A percentile compares a stretch with the other conserved stretches of the same genome.
Conservation (phyloP, 345 rosid species). For the Cardamine occulta region DNA sequence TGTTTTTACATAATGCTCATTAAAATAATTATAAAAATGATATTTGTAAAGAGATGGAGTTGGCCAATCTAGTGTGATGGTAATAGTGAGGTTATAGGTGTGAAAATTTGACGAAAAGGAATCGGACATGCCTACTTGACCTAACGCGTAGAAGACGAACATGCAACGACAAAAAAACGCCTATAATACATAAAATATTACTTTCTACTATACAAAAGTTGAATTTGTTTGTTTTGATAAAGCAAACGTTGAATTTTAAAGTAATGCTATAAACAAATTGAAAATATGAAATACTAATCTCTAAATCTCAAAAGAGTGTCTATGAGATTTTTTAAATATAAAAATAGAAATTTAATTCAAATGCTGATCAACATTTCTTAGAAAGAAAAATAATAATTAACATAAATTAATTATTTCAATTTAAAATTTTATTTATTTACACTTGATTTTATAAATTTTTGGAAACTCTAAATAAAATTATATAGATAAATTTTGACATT, state of each 20-base stretch:
- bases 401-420: not conserved
- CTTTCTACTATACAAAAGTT: conserved; percentile 15
- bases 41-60: conserved; percentile 13
- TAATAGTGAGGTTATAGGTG: conserved; percentile 28
- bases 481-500: not conserved
- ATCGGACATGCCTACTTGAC: conserved; percentile 30
- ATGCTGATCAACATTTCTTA: not conserved
- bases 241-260: not conserved
- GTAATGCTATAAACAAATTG: not conserved
- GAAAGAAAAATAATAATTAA: not conserved
- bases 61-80: conserved; percentile 32
- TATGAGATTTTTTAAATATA: not conserved
- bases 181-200: conserved; percentile 11
- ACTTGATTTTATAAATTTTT: not conserved
- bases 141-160: conserved; percentile 31
- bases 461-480: not conserved
- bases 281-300: not conserved
- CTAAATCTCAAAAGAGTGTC: not conserved
- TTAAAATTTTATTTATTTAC: not conserved
- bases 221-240: not conserved
- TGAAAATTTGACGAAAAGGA: conserved; percentile 25
- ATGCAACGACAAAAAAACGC: conserved; percentile 28
- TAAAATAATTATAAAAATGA: not conserved
- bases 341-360: not conserved
- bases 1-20: not conserved